A percentile compares a stretch with the other conserved stretches of the same genome.
Conservation (phyloP, 2,329 filamentous ascomycete genomes). For the Aspergillus udagawae region DNA sequence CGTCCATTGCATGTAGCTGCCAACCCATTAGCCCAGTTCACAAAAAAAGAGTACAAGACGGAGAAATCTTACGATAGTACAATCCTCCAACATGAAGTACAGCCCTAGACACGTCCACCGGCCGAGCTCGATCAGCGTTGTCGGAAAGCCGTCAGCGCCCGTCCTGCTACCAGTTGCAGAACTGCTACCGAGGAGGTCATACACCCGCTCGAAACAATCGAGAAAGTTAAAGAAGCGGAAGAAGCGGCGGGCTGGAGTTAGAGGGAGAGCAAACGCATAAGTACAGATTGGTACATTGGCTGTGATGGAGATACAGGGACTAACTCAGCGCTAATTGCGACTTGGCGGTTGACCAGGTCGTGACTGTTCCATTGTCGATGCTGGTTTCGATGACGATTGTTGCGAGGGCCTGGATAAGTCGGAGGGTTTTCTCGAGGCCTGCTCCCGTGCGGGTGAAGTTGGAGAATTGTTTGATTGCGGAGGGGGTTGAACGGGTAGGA, state of each 20-base stretch:
- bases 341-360: slow-evolving; percentile 30
- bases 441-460: slow-evolving; percentile 24
- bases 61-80: slow-evolving; percentile 54
- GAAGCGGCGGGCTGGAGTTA: slow-evolving; percentile 51
- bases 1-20: slow-evolving; percentile 49
- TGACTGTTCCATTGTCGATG: slow-evolving; percentile 17
- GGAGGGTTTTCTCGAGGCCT: slow-evolving; percentile 33
- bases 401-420: slow-evolving; percentile 29
- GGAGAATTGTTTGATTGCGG: slow-evolving; percentile 17
- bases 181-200: slow-evolving; percentile 32
- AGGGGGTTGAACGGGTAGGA: background rate
- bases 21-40: slow-evolving; percentile 20
- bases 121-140: slow-evolving; percentile 49
- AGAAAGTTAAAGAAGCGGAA: slow-evolving; percentile 67
- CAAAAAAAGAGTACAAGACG: background rate
- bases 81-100: slow-evolving; percentile 64
- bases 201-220: slow-evolving; percentile 54
- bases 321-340: slow-evolving; percentile 40
- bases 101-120: slow-evolving; percentile 60
- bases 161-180: too few relatives aligned
- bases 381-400: slow-evolving; percentile 20
- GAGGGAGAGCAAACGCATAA: background rate
- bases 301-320: slow-evolving; percentile 6
- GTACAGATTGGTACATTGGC: background rate
- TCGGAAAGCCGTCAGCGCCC: slow-evolving; percentile 21